A percentile compares a stretch with the other conserved stretches of the same genome.
phyloP scores from a whole-genome alignment of 2,329 filamentous ascomycete species.

The Neofusicoccum laricinum region DNA sequence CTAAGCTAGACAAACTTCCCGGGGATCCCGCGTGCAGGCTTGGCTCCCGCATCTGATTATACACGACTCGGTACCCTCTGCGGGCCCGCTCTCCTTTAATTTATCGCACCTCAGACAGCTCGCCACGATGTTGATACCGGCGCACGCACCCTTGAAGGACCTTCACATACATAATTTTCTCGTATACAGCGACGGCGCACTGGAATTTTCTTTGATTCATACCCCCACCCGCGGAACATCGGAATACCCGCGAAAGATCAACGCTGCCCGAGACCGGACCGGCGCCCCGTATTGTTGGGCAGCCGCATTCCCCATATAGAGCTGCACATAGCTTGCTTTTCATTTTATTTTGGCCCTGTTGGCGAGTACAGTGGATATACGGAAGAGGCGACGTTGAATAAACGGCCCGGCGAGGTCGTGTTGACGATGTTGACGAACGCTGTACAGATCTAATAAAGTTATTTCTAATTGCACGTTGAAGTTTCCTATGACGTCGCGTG shows the following conservation, averaged over 20 bases:
- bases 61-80: neutral
- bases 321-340: neutral
- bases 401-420: slow-evolving; percentile 3
- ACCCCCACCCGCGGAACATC: neutral
- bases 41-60: neutral
- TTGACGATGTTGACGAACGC: neutral
- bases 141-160: neutral
- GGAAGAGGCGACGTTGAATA: neutral
- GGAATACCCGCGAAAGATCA: neutral
- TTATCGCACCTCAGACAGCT: slow-evolving; percentile 3
- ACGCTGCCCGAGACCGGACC: neutral
- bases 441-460: slow-evolving; percentile 4
- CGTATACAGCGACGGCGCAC: slow-evolving; percentile 5
- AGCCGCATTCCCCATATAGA: neutral
- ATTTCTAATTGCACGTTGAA: neutral
- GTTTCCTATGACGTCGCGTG: neutral
- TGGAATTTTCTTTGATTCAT: slow-evolving; percentile 9
- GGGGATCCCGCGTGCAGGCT: neutral
- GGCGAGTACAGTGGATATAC: neutral
- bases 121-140: slow-evolving; percentile 3
- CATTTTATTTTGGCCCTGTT: neutral
- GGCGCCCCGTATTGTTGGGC: neutral
- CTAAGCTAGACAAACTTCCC: slow-evolving; percentile 3
- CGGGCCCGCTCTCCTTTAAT: slow-evolving; percentile 10
- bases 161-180: slow-evolving; percentile 6